Base-by-base conservation (phyloP, 257 asterid genomes). In the Lantana camara region DNA sequence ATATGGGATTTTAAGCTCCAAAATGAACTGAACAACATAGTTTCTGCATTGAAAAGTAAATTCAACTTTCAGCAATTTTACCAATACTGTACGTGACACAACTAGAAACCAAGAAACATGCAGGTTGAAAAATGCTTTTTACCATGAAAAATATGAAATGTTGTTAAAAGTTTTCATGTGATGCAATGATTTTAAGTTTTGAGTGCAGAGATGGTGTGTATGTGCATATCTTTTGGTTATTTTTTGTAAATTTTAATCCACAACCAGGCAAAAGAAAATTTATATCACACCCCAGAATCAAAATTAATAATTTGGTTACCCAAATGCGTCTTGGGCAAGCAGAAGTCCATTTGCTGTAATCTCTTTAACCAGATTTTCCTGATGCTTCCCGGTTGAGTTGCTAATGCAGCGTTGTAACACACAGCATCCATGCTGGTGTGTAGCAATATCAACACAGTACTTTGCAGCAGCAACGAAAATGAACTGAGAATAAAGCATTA, bases 281-380 rank as follows among this genome's bases (percentile, higher is more conserved):
- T 2, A 27, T 27, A 5, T 27, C 32, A 27, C 32, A 27, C 32
- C 32, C n/a, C 5, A 27, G 5, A 27, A 27, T 27, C 32, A 27
- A 27, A 27, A 27, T 27, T 27, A 44, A n/a, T 5, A 15, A 27
- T 13, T 55, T 45, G 63, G 46, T 71, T 82, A 85, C 93, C 93
- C 93, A 67, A 68, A 85, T 67, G 89, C 82, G 80, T 85, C 93
- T 78, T 85, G 89, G 50, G 93, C 80, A 48, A 85, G 89, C 53
- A 78, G 65, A 69, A 82, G 79, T 0, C 80, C 93, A 40, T 85
- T 80, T 67, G 77, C 69, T 37, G 82, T 66, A 50, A 85, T 82
- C 66, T 80, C 83, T 9, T 82, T 75, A 40, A 85, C 63, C 73
- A 85, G 60, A 42, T 68, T 79, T 30, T 82, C 83, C 21, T 75